These are phyloP conservation scores for Trichoderma sp. DNA, from an alignment of 2,329 filamentous ascomycete species.

Conservation along the genomic window DNA sequence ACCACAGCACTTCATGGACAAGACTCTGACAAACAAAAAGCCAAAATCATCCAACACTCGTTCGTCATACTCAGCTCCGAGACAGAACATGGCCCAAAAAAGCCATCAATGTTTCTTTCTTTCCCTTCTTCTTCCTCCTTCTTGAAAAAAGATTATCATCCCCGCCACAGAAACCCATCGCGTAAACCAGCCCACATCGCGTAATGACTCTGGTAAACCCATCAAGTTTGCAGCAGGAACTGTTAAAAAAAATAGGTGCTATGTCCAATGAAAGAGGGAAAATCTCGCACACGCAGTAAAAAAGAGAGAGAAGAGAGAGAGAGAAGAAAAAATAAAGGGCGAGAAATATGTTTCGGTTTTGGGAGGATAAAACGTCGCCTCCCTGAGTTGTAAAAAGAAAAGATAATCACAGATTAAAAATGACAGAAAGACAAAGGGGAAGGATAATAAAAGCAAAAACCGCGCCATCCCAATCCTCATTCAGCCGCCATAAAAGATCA, in stretches of 20 bases:
- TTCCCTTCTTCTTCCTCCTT: background rate
- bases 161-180: background rate
- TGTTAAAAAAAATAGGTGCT: background rate
- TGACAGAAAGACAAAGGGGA: constrained; percentile 5
- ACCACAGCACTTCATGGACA: background rate
- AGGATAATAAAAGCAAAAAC: constrained; percentile 11
- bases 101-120: background rate
- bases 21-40: background rate
- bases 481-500: constrained; percentile 17
- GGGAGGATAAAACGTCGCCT: background rate
- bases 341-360: constrained; percentile 9
- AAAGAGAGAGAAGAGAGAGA: background rate
- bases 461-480: constrained; percentile 19
- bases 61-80: background rate
- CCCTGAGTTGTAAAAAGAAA: constrained; percentile 10
- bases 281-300: background rate
- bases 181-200: background rate
- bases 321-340: background rate
- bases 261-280: constrained; percentile 16
- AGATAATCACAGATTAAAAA: constrained; percentile 16
- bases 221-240: background rate
- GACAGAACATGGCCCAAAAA: background rate
- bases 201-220: background rate
- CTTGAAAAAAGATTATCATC: background rate
- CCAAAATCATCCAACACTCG: background rate